Percentiles rank a stretch among this genome's conserved stretches.
These are phyloP conservation scores for Pseudodiploospora longispora DNA, from an alignment of 2,329 filamentous ascomycete species.

Conservation along the genomic window DNA sequence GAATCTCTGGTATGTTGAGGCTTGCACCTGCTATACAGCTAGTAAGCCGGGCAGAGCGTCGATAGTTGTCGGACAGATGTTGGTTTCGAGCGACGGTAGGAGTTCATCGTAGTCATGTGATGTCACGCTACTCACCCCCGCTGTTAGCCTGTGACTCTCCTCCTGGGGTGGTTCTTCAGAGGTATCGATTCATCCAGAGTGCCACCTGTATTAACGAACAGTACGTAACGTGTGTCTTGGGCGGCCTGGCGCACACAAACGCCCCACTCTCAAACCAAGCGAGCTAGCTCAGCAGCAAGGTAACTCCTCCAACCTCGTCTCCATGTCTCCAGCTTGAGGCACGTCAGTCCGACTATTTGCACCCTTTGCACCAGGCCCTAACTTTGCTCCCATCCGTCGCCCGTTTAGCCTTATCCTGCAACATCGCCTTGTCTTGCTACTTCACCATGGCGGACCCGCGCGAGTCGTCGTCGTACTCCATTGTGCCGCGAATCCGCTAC, in stretches of 20 bases:
- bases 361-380: conserved; percentile 13
- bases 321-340: conserved; percentile 14
- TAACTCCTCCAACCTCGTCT: conserved; percentile 29
- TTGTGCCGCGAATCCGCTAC: conserved; percentile 67
- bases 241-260: conserved; percentile 4
- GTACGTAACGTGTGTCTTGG: conserved; percentile 14
- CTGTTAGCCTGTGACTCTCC: no score
- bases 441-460: conserved; percentile 46
- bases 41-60: no score
- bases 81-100: no score
- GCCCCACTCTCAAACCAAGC: conserved; percentile 28
- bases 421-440: conserved; percentile 2
- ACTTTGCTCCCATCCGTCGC: conserved; percentile 10
- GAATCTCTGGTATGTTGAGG: no score
- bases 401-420: conserved; percentile 8
- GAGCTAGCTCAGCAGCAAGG: conserved; percentile 22
- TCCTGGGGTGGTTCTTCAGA: no score
- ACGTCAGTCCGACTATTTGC: conserved; percentile 10
- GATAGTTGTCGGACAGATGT: no score
- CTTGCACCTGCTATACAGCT: no score
- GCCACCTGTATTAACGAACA: no score
- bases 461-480: conserved; percentile 52
- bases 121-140: conserved; percentile 14
- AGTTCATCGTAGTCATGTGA: conserved; percentile 26
- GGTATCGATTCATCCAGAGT: no score